These are phyloP conservation scores for Solanum microdontum DNA, from an alignment of 257 asterid genomes.

Conservation along the genomic window DNA sequence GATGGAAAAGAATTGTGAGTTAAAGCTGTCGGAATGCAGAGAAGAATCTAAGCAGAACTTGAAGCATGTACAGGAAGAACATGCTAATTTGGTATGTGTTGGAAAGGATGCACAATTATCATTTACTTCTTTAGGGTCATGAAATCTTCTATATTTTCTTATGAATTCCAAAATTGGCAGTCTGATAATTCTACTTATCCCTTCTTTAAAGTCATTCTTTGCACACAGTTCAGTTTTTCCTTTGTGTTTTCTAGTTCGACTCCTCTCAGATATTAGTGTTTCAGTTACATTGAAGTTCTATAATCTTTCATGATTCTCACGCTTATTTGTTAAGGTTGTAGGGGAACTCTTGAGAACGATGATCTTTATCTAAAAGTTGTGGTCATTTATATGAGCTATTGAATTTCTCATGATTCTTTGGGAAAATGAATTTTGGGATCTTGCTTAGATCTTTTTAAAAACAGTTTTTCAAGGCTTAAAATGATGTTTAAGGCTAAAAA, in stretches of 20 bases:
- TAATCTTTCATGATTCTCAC: not conserved
- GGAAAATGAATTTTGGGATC: not conserved
- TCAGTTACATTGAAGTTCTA: not conserved
- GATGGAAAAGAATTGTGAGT: constrained; percentile 45
- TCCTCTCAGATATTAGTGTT: not conserved
- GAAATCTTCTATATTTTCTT: not conserved
- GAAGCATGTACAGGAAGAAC: constrained; percentile 65
- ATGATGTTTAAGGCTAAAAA: not conserved
- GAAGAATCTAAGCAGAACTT: constrained; percentile 60
- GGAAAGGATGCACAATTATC: not conserved
- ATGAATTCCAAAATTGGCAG: not conserved
- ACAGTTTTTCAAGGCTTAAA: not conserved
- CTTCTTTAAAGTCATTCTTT: not conserved
- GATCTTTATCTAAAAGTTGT: not conserved
- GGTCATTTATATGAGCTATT: not conserved
- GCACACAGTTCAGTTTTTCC: not conserved
- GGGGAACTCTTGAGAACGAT: not conserved
- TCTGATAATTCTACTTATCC: not conserved
- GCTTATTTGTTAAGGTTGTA: not conserved
- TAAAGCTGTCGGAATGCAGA: constrained; percentile 51
- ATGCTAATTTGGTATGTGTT: constrained; percentile 59
- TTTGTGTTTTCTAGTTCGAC: not conserved
- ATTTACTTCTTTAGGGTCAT: not conserved
- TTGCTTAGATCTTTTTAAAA: not conserved
- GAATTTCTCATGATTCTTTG: not conserved